Conservation (phyloP, 257 asterid genomes). For the Anisodus acutangulus region DNA sequence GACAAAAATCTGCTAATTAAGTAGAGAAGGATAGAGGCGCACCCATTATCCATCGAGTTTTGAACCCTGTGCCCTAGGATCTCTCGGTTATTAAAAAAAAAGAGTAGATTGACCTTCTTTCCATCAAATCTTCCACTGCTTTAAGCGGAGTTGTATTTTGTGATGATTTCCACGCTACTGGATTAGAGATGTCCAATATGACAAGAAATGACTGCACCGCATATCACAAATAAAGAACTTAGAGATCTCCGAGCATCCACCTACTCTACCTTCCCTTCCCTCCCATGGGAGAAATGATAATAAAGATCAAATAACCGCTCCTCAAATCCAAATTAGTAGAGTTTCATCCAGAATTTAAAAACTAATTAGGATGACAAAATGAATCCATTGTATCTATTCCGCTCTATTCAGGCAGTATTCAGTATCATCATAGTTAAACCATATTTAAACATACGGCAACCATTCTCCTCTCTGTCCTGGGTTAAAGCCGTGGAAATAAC, state of each 20-base stretch:
- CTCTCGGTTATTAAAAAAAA: background rate
- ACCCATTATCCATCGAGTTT: background rate
- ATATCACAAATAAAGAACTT: background rate
- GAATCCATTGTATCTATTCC: background rate
- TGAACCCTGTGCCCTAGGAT: background rate
- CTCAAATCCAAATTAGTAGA: background rate
- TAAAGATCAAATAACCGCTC: background rate
- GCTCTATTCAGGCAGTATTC: background rate
- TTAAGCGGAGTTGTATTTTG: background rate
- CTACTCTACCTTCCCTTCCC: background rate
- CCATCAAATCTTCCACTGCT: background rate
- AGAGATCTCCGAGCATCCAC: background rate
- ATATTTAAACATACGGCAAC: background rate
- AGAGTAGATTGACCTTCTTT: background rate
- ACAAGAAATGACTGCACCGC: background rate
- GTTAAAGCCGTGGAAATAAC: too few relatives aligned
- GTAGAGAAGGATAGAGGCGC: background rate
- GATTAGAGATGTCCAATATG: background rate
- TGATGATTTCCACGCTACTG: background rate
- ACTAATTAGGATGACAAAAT: background rate
- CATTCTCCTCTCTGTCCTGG: background rate
- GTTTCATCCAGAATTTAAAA: background rate
- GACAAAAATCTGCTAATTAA: background rate
- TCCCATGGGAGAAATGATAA: background rate
- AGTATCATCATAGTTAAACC: background rate